These are phyloP conservation scores for Pseudognaphalium luteoalbum DNA, from an alignment of 129 eudicot species.

Conservation along the genomic window DNA sequence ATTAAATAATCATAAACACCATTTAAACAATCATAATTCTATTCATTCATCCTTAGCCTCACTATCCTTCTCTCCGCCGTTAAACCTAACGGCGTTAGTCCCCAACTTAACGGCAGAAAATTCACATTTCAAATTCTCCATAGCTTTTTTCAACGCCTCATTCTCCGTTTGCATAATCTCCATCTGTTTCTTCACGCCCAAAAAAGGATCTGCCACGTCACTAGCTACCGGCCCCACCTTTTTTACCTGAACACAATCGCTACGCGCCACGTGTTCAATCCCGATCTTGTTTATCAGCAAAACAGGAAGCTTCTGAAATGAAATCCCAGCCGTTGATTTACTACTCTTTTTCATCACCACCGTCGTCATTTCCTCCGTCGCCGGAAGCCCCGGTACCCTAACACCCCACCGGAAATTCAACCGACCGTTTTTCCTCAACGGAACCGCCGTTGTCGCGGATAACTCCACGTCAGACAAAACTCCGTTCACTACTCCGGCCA, in stretches of 20 bases:
- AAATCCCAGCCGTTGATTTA: constrained; percentile 45
- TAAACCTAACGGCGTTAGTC: constrained; percentile 4
- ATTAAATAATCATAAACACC: neutral
- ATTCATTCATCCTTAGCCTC: constrained; percentile 34
- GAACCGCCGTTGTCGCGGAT: constrained; percentile 55
- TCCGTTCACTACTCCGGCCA: constrained; percentile 34
- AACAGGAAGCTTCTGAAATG: constrained; percentile 45
- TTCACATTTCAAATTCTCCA: constrained; percentile 57
- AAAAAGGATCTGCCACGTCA: constrained; percentile 54
- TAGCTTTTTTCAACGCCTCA: constrained; percentile 51
- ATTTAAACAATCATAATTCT: constrained; percentile 29
- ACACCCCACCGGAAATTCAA: constrained; percentile 85
- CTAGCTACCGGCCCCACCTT: constrained; percentile 10
- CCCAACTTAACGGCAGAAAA: constrained; percentile 42
- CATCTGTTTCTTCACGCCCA: constrained; percentile 55
- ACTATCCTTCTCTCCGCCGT: constrained; percentile 4
- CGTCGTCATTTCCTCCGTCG: constrained; percentile 30
- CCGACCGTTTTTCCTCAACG: constrained; percentile 48
- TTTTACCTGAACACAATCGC: constrained; percentile 11
- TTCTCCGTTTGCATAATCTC: constrained; percentile 60
- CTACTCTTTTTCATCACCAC: constrained; percentile 36
- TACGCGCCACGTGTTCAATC: constrained; percentile 61
- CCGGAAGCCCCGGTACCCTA: constrained; percentile 40
- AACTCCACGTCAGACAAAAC: constrained; percentile 43
- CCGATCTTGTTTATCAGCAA: constrained; percentile 76